Conservation (phyloP, 2,329 filamentous ascomycete species). For the Penicillium griseofulvum region DNA sequence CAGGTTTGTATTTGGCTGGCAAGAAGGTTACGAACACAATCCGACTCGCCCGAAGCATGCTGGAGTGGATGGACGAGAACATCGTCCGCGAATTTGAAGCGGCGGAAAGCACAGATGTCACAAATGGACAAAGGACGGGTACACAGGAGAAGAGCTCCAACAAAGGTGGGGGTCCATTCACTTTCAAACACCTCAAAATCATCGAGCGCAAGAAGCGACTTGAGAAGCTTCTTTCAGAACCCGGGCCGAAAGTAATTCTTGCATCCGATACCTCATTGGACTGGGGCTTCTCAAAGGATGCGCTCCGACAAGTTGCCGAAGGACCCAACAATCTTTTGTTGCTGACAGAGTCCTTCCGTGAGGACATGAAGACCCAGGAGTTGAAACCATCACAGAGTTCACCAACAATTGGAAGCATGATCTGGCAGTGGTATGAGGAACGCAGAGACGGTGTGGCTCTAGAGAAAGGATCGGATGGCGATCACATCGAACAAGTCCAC, state of each 20-base stretch:
- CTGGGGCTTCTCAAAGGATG: slow-evolving; percentile 89
- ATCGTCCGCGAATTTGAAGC: slow-evolving; percentile 91
- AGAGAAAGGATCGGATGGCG: slow-evolving; percentile 55
- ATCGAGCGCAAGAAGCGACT: slow-evolving; percentile 80
- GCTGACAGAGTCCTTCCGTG: slow-evolving; percentile 67
- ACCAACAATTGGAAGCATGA: slow-evolving; percentile 65
- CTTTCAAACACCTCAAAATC: slow-evolving; percentile 80
- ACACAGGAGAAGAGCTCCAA: slow-evolving; percentile 39
- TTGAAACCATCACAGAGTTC: slow-evolving; percentile 34
- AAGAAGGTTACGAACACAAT: slow-evolving; percentile 85
- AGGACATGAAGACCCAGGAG: slow-evolving; percentile 22
- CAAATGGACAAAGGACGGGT: slow-evolving; percentile 36
- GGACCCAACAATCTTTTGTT: slow-evolving; percentile 81
- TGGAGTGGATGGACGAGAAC: slow-evolving; percentile 98
- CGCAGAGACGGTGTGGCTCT: slow-evolving; percentile 61
- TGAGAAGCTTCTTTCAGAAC: slow-evolving; percentile 61
- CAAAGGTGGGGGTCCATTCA: slow-evolving; percentile 69
- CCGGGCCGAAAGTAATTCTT: slow-evolving; percentile 69
- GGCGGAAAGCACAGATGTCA: slow-evolving; percentile 43
- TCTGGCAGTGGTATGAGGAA: slow-evolving; percentile 80
- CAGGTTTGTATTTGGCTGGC: slow-evolving; percentile 75
- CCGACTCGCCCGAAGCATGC: slow-evolving; percentile 87
- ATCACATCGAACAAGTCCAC: slow-evolving; percentile 65
- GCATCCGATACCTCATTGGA: slow-evolving; percentile 87
- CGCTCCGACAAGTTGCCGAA: slow-evolving; percentile 69